Conservation (phyloP, 148 eudicot genomes). For the Limonium bicolor region DNA sequence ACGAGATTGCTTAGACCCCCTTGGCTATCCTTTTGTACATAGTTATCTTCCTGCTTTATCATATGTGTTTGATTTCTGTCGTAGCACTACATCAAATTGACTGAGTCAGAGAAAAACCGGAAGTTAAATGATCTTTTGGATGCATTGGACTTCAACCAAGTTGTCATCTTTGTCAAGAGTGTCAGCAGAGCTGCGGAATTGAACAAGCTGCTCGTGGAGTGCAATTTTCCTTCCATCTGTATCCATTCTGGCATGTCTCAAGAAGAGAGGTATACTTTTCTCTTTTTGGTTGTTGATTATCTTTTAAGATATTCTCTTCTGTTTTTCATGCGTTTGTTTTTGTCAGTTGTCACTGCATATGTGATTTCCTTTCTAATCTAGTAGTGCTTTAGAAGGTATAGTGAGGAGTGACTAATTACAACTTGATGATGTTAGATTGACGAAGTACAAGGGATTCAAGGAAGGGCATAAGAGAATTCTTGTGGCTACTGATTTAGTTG, state of each 20-base stretch:
- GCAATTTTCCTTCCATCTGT: slow-evolving; percentile 93
- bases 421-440: slow-evolving; percentile 52
- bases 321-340: too few relatives aligned
- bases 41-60: background rate
- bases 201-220: slow-evolving; percentile 86
- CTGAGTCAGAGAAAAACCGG: slow-evolving; percentile 81
- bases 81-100: slow-evolving; percentile 92
- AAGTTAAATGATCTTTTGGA: slow-evolving; percentile 89
- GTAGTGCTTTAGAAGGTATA: too few relatives aligned
- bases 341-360: too few relatives aligned
- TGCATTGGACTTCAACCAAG: slow-evolving; percentile 95
- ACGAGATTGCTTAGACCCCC: background rate
- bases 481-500: slow-evolving; percentile 93
- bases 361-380: too few relatives aligned
- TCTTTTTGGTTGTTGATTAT: too few relatives aligned
- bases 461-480: slow-evolving; percentile 91
- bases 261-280: slow-evolving; percentile 67
- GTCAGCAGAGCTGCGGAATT: slow-evolving; percentile 83
- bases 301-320: too few relatives aligned
- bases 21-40: too few relatives aligned
- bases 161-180: slow-evolving; percentile 91
- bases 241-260: slow-evolving; percentile 99
- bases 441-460: slow-evolving; percentile 83
- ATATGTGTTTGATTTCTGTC: slow-evolving; percentile 1
- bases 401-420: too few relatives aligned